Base-by-base conservation (phyloP, 768 basidiomycete species). In the Psilocybe cyanescens region DNA sequence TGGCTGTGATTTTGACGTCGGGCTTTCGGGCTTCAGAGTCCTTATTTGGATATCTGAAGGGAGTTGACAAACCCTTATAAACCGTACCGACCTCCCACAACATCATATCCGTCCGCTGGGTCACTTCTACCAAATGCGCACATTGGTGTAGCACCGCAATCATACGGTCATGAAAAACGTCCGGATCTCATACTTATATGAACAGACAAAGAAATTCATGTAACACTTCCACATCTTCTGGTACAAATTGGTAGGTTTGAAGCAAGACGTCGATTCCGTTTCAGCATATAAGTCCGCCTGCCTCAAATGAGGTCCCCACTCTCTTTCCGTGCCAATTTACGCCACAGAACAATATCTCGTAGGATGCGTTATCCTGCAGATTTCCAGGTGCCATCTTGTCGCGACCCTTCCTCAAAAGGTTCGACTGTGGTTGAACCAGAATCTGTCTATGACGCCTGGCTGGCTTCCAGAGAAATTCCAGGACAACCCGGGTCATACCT, bases 401-500 rank as follows among this genome's bases (percentile, higher is more conserved):
- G 68, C 37, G 64, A 67, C 44, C 51, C 71, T n/a, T 65, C 70
- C 28, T 35, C 68, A 48, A 71, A 65, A 54, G n/a, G 49, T 59
- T 6, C 59, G 50, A 14, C 65, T 44, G 41, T n/a, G 67, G 57
- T 55, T 17, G 56, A 67, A 37, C 72, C 76, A 49, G 71, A 76
- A 47, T 71, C 76, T 4, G 68, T 78, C 28, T 83, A 80, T 58
- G 82, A 86, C 53, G 83, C 81, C 33, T 89, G 87, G 87, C 67
- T 86, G 16, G 79, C 84, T 9, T 89, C 87, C 31, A 80, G 87
- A 67, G 70, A 76, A 64, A 67, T 86, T 28, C 79, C 83, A 33
- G 76, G 75, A 29, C 79, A 82, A 46, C 78, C 76, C 47, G 82
- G 80, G 17, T 60, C 67, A 50, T 74, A 74, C 71, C 79, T 88